Percentiles rank a stretch among this genome's conserved stretches.
These are phyloP conservation scores for Neopestalotiopsis clavispora DNA, from an alignment of 2,329 filamentous ascomycete species.

Conservation along the genomic window DNA sequence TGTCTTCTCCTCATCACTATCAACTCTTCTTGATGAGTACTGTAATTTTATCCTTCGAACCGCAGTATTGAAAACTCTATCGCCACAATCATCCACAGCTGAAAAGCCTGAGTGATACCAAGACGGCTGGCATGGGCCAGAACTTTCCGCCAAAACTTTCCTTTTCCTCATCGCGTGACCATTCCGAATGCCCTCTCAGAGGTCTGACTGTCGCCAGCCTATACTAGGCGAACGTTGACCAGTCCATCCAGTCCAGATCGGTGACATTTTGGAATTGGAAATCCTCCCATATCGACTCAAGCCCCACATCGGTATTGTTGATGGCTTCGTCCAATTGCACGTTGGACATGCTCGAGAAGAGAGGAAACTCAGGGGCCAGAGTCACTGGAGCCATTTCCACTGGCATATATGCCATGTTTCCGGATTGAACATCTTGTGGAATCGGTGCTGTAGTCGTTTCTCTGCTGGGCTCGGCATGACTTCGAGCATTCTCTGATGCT, in stretches of 20 bases:
- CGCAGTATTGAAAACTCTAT: not conserved
- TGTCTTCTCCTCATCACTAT: not conserved
- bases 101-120: not conserved
- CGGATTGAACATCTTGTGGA: slow-evolving; percentile 25
- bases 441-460: slow-evolving; percentile 24
- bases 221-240: slow-evolving; percentile 29
- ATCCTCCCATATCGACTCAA: slow-evolving; percentile 38
- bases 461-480: slow-evolving; percentile 25
- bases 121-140: not conserved
- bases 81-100: not conserved
- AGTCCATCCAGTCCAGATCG: slow-evolving; percentile 41
- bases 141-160: not conserved
- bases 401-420: slow-evolving; percentile 27
- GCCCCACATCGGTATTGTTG: slow-evolving; percentile 37
- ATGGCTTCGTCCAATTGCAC: slow-evolving; percentile 40
- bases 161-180: not conserved
- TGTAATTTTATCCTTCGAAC: not conserved
- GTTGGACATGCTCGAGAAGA: slow-evolving; percentile 41
- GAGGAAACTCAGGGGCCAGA: slow-evolving; percentile 33
- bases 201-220: not conserved
- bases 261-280: slow-evolving; percentile 38
- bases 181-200: not conserved
- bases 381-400: slow-evolving; percentile 28
- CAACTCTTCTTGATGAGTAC: not conserved
- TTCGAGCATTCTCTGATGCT: slow-evolving; percentile 28